Evolutionary conservation across 495 filamentous ascomycete genomes (phyloP), one percentile per base, ranked within the genome.

Genomic region (Xylaria sp.): DNA sequence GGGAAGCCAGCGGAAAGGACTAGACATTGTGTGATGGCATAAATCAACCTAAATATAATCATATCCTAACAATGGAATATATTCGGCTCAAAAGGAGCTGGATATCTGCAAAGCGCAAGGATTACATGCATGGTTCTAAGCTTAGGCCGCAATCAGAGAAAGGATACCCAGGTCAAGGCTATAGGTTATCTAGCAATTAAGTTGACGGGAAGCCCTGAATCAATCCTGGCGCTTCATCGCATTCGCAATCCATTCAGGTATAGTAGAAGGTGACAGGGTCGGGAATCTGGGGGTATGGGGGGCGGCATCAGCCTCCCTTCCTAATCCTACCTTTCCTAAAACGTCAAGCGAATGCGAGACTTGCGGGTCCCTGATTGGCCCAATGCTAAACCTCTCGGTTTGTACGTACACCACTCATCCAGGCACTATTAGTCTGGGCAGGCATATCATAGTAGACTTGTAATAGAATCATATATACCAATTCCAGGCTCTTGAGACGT

Each of bases 1-100:
- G 75, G 75, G 75, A 77, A 65, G 73, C 70, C 19, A 52, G 58
- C 43, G 75, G 74, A 63, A 74, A 75, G 35, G 68, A 74, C 35
- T 72, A 71, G 61, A 24, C 11, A 7, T n/a, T 29, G 37, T 19
- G 41, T 33, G 9, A 7, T 48, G 0, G 24, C 41, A n/a, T 37
- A 5, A 12, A 41, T 24, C 19, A 40, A 19, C 19, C 7, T 61
- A 24, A 26, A 41, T 59, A 59, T 35, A 37, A 26, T 50, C 55
- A 37, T 37, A 59, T 21, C 17, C 2, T 59, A 59, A n/a, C 31
- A 11, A 6, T 29, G 15, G 14, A 58, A 35, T 55, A 14, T 8
- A 58, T 8, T 58, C 14, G 15, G 15, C 2, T 33, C 6, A 17
- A 17, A 57, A 17, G 26, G 3, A 11, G 55, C 17, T 58, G 2